Conservation (phyloP, 108 stramenopile genomes). For the Cyclotella baltica region DNA sequence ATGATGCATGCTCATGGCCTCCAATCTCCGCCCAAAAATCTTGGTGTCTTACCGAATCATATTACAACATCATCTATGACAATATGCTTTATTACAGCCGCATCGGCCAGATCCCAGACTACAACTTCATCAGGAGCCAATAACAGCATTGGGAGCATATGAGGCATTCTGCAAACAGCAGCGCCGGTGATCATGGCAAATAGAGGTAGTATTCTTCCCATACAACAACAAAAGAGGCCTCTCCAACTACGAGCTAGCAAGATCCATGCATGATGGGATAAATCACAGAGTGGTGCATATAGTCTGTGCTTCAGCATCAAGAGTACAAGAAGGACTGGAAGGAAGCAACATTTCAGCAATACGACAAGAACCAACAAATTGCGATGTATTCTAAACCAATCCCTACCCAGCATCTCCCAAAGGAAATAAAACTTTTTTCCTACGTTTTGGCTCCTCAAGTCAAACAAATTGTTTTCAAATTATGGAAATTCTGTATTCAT, state of each 20-base stretch:
- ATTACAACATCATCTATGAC: not conserved
- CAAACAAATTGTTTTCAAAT: not conserved
- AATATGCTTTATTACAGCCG: not conserved
- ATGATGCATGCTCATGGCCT: not conserved
- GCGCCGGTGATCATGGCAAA: not conserved
- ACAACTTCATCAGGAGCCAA: not conserved
- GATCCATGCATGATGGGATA: not conserved
- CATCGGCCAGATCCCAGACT: not conserved
- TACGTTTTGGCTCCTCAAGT: slow-evolving; percentile 3
- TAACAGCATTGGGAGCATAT: not conserved
- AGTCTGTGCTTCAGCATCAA: not conserved
- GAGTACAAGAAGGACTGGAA: slow-evolving; percentile 10
- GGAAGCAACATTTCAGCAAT: not conserved
- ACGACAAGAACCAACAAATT: not conserved
- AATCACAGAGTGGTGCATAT: not conserved
- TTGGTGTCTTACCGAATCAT: not conserved
- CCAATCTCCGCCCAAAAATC: not conserved
- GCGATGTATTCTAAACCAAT: not conserved
- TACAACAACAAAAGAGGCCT: not conserved
- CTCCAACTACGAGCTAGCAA: not conserved
- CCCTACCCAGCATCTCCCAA: not conserved
- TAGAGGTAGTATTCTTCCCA: not conserved
- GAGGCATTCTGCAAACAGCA: not conserved
- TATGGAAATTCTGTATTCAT: not conserved
- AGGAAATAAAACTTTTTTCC: not conserved